Percentiles rank a stretch among this genome's conserved stretches.
Evolutionary conservation across 2,329 filamentous ascomycete genomes (phyloP).

Genomic region (Hypoxylon sp.): DNA sequence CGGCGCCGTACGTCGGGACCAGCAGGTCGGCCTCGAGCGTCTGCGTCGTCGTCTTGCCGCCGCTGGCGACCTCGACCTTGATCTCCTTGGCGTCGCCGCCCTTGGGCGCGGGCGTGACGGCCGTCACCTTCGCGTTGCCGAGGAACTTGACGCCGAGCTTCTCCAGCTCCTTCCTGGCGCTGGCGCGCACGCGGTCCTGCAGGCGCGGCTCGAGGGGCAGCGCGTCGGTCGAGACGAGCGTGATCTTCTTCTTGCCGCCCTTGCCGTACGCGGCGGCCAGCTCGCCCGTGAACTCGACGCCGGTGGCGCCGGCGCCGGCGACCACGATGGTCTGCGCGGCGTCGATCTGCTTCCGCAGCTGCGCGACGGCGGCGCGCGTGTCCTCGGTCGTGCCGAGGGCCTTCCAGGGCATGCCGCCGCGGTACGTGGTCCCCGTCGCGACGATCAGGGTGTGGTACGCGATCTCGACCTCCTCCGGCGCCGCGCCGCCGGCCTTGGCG

Average conservation of each 20-base stretch:
- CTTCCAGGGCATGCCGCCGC: constrained; percentile 64
- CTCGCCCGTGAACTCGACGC: constrained; percentile 65
- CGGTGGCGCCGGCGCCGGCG: constrained; percentile 64
- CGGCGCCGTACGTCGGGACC: constrained; percentile 61
- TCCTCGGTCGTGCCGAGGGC: constrained; percentile 48
- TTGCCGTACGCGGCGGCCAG: constrained; percentile 60
- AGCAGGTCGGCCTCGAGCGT: constrained; percentile 60
- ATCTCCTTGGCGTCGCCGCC: constrained; percentile 24
- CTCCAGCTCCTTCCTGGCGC: constrained; percentile 56
- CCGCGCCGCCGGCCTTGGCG: constrained; percentile 51
- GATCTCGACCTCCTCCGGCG: constrained; percentile 51
- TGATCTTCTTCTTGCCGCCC: constrained; percentile 60
- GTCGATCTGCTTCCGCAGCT: constrained; percentile 55
- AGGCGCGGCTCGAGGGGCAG: constrained; percentile 55
- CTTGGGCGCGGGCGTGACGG: not conserved
- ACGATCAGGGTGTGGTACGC: constrained; percentile 66
- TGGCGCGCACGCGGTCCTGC: constrained; percentile 56
- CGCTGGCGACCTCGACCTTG: constrained; percentile 42
- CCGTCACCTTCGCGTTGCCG: constrained; percentile 55
- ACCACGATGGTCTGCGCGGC: constrained; percentile 63
- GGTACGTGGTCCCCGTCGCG: constrained; percentile 64
- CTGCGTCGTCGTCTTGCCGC: constrained; percentile 51
- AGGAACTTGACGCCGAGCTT: constrained; percentile 60
- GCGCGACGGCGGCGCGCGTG: constrained; percentile 56
- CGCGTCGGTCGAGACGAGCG: constrained; percentile 56